A percentile compares a stretch with the other conserved stretches of the same genome.
Conservation (phyloP, 2,329 filamentous ascomycete genomes). For the Xenoacremonium recifei region DNA sequence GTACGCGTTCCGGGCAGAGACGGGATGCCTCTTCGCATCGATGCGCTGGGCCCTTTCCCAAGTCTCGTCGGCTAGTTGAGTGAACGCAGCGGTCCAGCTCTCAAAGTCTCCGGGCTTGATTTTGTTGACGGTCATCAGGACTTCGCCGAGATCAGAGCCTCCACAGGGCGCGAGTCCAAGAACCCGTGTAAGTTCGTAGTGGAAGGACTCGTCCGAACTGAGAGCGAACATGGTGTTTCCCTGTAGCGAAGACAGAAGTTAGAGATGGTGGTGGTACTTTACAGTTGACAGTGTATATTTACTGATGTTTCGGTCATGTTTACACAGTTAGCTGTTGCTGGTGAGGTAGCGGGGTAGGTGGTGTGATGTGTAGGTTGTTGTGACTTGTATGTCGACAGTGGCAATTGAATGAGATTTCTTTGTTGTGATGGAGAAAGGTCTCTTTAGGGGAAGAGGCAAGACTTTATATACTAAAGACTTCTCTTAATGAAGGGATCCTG, state of each 20-base stretch:
- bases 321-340: no score
- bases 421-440: no score
- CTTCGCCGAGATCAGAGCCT: slow-evolving; percentile 28
- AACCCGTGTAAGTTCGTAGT: slow-evolving; percentile 3
- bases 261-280: background rate
- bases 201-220: slow-evolving; percentile 2
- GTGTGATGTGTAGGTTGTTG: background rate
- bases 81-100: slow-evolving; percentile 23
- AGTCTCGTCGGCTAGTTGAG: slow-evolving; percentile 20
- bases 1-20: slow-evolving; percentile 22
- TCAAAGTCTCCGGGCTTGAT: slow-evolving; percentile 23
- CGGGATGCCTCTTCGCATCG: slow-evolving; percentile 16
- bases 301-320: background rate
- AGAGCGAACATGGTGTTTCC: slow-evolving; percentile 1
- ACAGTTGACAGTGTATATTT: background rate
- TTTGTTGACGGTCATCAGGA: slow-evolving; percentile 28
- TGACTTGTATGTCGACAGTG: background rate
- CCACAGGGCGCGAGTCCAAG: slow-evolving; percentile 4
- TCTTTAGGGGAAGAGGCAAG: background rate
- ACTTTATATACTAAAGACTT: background rate
- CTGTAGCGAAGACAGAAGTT: background rate
- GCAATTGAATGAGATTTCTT: background rate
- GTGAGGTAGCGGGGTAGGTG: no score
- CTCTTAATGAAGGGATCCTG: background rate
- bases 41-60: slow-evolving; percentile 16